These are phyloP conservation scores for Amaranthus tricolor DNA, from an alignment of 179 eudicot species.

Conservation along the genomic window DNA sequence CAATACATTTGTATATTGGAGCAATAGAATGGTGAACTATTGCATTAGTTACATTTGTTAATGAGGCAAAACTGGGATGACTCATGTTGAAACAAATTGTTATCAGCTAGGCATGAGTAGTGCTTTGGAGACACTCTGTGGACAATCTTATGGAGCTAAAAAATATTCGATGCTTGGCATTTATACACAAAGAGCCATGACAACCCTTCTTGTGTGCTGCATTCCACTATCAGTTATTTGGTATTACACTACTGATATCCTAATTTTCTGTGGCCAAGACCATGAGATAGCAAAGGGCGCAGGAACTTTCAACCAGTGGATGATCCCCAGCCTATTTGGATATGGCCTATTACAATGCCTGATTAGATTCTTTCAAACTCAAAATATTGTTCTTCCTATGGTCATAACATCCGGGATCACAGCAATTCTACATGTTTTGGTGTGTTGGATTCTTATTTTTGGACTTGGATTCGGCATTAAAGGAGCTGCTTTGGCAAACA, in stretches of 20 bases:
- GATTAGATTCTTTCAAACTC: conserved; percentile 39
- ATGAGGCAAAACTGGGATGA: not conserved
- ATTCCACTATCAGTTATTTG: conserved; percentile 39
- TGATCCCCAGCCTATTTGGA: conserved; percentile 42
- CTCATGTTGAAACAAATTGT: not conserved
- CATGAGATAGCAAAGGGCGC: conserved; percentile 38
- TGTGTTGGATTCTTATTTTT: conserved; percentile 40
- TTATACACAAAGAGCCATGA: conserved; percentile 43
- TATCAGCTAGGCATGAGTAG: conserved; percentile 42
- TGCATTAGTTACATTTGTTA: no score
- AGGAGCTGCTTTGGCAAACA: conserved; percentile 43
- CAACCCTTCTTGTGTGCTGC: conserved; percentile 26
- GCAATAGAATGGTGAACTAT: no score
- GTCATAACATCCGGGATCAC: conserved; percentile 30
- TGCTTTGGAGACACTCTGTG: conserved; percentile 50
- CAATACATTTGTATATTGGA: no score
- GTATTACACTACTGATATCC: conserved; percentile 31
- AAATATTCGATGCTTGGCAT: conserved; percentile 39
- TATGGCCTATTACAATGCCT: conserved; percentile 41
- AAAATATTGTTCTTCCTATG: conserved; percentile 39
- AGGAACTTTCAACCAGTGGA: conserved; percentile 38
- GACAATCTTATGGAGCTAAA: conserved; percentile 46
- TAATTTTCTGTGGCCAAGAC: conserved; percentile 39
- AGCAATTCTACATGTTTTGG: conserved; percentile 23
- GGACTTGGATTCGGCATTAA: conserved; percentile 36